Conservation (phyloP, 257 asterid species). For the Nicotiana tomentosiformis region DNA sequence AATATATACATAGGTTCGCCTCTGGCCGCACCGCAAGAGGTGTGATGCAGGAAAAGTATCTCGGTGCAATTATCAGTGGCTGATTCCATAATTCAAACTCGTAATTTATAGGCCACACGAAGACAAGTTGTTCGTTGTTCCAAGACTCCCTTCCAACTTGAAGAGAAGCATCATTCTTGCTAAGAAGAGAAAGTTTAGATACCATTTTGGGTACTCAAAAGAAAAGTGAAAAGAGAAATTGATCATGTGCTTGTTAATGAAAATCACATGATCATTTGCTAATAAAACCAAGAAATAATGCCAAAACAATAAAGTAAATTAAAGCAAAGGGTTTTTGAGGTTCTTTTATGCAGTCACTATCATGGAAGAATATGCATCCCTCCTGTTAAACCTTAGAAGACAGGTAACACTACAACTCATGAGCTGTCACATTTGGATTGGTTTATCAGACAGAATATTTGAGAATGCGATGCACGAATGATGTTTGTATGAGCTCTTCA, state of each 20-base stretch:
- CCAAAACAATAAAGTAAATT: conserved; percentile 18
- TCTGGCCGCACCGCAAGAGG: rapidly evolving
- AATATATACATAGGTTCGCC: no score
- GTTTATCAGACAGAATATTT: conserved; percentile 20
- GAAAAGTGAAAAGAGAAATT: conserved; percentile 18
- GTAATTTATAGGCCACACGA: no score
- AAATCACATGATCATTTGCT: conserved; percentile 41
- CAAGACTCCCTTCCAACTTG: no score
- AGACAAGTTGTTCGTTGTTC: no score
- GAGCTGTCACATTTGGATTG: conserved; percentile 35
- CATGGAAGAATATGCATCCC: conserved; percentile 40
- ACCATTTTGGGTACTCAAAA: neutral
- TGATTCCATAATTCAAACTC: no score
- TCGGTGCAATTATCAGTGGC: no score
- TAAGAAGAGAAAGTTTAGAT: neutral
- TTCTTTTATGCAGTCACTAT: conserved; percentile 25
- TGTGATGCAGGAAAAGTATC: rapidly evolving
- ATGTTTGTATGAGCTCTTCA: neutral
- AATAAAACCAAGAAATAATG: conserved; percentile 15
- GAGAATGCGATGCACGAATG: conserved; percentile 58
- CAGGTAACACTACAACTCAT: conserved; percentile 34
- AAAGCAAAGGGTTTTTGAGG: conserved; percentile 21
- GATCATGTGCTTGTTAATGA: conserved; percentile 38
- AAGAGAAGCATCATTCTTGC: no score
- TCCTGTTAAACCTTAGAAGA: conserved; percentile 23